Evolutionary conservation across 1,284 basidiomycete species (phyloP), one percentile per base, ranked within the genome.

Genomic region (Ceratobasidium sp.): DNA sequence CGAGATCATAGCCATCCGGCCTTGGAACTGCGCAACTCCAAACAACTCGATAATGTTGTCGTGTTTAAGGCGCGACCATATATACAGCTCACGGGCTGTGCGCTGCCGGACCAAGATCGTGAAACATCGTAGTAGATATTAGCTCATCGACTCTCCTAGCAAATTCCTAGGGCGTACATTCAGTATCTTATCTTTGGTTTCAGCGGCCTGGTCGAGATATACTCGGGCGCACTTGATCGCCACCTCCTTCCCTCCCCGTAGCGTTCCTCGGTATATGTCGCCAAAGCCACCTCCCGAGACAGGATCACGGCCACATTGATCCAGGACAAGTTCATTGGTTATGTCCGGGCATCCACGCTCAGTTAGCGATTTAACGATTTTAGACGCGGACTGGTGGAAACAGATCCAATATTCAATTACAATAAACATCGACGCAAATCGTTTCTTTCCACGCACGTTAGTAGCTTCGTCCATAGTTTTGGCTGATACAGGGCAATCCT

Each of bases 171-270:
- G 19, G 16, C 19, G 16, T 48, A 48, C 46, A 13, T 48, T 48
- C 46, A 48, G 6, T 0, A n/a, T 19, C n/a, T 16, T 48, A 19
- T 48, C 6, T 19, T 19, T 6, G 1, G 16, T 48, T n/a, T 13
- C 16, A 19, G 24, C 51, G 51, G 1, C 24, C 24, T 29, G 51
- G 3, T 27, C 8, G 19, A 53, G 1, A 27, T 53, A 53, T 16
- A 53, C 5, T 22, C 61, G 46, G 13, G n/a, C 19, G 19, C 61
- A 63, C 27, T 63, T 63, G 8, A 63, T 48, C 11, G 61, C 61
- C 13, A 48, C 43, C 14, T 27, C 1, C 6, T 37, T 24, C 27
- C 61, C 61, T 29, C 22, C 39, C 6, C 19, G 9, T 19, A 61
- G n/a, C n/a, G n/a, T n/a, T n/a, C n/a, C n/a, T n/a, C n/a, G n/a